Conservation (phyloP, 768 basidiomycete species). For the Rhodotorula kratochvilovae region DNA sequence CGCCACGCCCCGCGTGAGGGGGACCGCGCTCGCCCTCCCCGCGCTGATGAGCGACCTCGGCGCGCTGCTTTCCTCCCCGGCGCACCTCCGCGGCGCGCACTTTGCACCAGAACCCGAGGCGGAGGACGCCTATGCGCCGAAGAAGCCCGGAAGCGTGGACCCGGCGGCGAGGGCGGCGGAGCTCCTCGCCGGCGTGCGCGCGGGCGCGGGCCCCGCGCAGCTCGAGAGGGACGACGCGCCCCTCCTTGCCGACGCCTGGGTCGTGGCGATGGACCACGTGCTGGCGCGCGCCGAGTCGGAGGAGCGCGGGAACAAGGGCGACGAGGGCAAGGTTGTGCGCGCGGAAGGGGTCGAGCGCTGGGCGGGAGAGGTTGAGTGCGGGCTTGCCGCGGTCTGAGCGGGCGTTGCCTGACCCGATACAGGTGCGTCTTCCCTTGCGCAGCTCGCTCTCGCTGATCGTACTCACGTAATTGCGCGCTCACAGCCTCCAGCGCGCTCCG, state of each 20-base stretch:
- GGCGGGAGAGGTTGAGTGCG: not conserved
- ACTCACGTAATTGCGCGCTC: no score
- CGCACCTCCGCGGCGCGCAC: not conserved
- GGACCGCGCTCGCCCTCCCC: not conserved
- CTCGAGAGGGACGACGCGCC: not conserved
- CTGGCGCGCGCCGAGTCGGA: not conserved
- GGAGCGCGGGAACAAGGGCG: not conserved
- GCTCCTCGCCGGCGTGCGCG: not conserved
- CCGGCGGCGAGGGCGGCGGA: not conserved
- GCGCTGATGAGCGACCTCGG: not conserved
- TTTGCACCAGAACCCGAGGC: not conserved
- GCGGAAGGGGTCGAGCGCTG: not conserved
- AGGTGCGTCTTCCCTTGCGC: no score
- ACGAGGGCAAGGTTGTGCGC: not conserved
- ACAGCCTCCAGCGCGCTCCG: no score
- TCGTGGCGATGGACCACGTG: not conserved
- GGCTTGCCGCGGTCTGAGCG: not conserved
- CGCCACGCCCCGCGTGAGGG: not conserved
- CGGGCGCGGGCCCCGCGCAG: not conserved
- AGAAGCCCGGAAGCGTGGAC: not conserved
- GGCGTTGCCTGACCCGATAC: no score
- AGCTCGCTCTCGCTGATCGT: no score
- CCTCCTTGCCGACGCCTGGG: not conserved
- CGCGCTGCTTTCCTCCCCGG: not conserved
- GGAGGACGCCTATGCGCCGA: not conserved